These are phyloP conservation scores for Gracilaria vermiculophylla DNA, from an alignment of 23 red algal species.

Conservation along the genomic window DNA sequence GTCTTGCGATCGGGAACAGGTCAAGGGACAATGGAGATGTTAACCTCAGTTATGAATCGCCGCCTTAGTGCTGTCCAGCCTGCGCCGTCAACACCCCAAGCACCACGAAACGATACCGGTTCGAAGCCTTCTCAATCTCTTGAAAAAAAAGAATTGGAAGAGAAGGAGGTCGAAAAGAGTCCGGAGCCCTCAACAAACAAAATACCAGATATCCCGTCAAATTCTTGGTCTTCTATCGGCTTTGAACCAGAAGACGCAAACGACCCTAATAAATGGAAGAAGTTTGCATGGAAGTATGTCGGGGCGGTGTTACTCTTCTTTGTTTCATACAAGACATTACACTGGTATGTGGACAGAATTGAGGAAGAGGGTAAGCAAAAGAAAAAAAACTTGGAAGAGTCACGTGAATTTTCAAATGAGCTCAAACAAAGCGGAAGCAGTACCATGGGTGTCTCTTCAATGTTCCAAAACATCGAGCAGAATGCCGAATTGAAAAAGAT, in stretches of 20 bases:
- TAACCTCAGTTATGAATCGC: neutral
- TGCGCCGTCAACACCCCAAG: neutral
- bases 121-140: neutral
- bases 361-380: slow-evolving; percentile 47
- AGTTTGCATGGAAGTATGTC: slow-evolving; percentile 69
- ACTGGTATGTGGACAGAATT: slow-evolving; percentile 67
- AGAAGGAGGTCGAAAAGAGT: neutral
- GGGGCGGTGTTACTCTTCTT: slow-evolving; percentile 58
- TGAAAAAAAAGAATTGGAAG: neutral
- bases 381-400: slow-evolving; percentile 46
- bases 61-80: slow-evolving; percentile 2
- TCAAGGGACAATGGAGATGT: neutral
- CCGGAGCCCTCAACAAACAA: neutral
- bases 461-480: neutral
- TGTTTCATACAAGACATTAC: slow-evolving; percentile 60
- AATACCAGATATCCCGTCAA: slow-evolving; percentile 47
- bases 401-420: slow-evolving; percentile 18
- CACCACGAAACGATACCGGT: neutral
- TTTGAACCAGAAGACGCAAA: slow-evolving; percentile 34
- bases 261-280: slow-evolving; percentile 65
- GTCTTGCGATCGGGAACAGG: neutral
- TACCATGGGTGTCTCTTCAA: neutral
- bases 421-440: neutral
- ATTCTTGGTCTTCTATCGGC: slow-evolving; percentile 38
- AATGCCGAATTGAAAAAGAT: neutral